Conservation (phyloP, 805 yeast species). For the Nakazawaea holstii region DNA sequence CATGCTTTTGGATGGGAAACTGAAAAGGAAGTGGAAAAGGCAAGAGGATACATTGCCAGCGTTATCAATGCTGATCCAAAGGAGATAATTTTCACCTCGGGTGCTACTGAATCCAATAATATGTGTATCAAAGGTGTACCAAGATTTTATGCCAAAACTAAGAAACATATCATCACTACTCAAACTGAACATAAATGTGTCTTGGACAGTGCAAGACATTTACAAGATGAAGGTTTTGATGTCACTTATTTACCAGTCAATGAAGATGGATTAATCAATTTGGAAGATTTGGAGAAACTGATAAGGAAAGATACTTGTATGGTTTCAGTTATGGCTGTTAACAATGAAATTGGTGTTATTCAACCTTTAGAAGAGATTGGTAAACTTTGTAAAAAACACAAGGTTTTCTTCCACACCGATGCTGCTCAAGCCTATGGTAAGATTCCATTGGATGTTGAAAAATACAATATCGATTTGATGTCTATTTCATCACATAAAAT, state of each 20-base stretch:
- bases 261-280: slow-evolving; percentile 70
- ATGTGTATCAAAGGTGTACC: slow-evolving; percentile 95
- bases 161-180: slow-evolving; percentile 90
- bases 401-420: slow-evolving; percentile 95
- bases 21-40: slow-evolving; percentile 82
- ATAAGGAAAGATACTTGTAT: slow-evolving; percentile 88
- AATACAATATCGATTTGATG: slow-evolving; percentile 86
- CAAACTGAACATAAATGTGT: slow-evolving; percentile 99
- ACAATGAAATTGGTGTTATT: slow-evolving; percentile 96
- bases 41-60: slow-evolving; percentile 76
- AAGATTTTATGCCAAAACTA: slow-evolving; percentile 82
- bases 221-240: slow-evolving; percentile 96
- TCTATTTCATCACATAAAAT: slow-evolving; percentile 94
- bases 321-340: slow-evolving; percentile 94
- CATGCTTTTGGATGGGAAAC: slow-evolving; percentile 99
- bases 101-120: slow-evolving; percentile 97
- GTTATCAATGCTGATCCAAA: slow-evolving; percentile 92
- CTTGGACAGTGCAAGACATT: slow-evolving; percentile 89
- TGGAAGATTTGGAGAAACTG: slow-evolving; percentile 73
- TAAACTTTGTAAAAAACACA: slow-evolving; percentile 72
- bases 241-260: slow-evolving; percentile 88
- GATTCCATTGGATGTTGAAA: slow-evolving; percentile 87
- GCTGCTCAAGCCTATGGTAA: slow-evolving; percentile 98
- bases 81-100: slow-evolving; percentile 94
- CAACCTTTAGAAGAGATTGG: slow-evolving; percentile 97